Evolutionary conservation across 2,329 filamentous ascomycete species (phyloP), one percentile per base, ranked within the genome.

Genomic region (Fusarium annulatum): DNA sequence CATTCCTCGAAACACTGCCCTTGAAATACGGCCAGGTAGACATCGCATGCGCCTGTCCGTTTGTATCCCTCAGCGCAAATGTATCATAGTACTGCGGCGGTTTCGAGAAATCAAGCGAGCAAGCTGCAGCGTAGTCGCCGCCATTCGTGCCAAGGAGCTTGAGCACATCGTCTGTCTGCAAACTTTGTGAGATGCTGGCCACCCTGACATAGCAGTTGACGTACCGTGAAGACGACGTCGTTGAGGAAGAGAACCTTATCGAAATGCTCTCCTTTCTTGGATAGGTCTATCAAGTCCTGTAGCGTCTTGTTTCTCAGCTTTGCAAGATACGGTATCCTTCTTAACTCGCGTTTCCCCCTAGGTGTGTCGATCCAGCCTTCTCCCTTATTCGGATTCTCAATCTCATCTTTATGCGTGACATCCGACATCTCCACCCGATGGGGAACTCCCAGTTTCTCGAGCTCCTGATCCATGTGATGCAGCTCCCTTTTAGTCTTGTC

Each of bases 241-340:
- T 92, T 91, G 43, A 92, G 79, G 76, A 90, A 92, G 28, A 92
- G 79, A 23, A 92, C 83, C 75, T 85, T 88, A 73, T 91, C 89
- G 76, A 90, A 86, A 15, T 72, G 82, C n/a, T 84, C 80, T 8
- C 89, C 90, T 59, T 86, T 79, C 26, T 82, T 80, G 15, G 83
- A 79, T 49, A 92, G 77, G 23, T 86, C 84, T 34, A 86, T 78
- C 70, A 94, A 77, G 14, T 91, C 90, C 67, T 87, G 80, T 73
- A 94, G 81, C n/a, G 88, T 89, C 71, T 83, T 80, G 79, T 95
- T 94, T 45, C 93, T 86, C 64, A 93, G 76, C 33, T 82, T 85
- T 3, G 93, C 87, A 26, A 94, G 83, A 78, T 91, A 94, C 3
- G 92, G 91, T 69, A 94, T 94, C 26, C 92, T 85, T 55, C 92